phyloP scores from a whole-genome alignment of 768 basidiomycete species.

The Rhizopogon salebrosus region DNA sequence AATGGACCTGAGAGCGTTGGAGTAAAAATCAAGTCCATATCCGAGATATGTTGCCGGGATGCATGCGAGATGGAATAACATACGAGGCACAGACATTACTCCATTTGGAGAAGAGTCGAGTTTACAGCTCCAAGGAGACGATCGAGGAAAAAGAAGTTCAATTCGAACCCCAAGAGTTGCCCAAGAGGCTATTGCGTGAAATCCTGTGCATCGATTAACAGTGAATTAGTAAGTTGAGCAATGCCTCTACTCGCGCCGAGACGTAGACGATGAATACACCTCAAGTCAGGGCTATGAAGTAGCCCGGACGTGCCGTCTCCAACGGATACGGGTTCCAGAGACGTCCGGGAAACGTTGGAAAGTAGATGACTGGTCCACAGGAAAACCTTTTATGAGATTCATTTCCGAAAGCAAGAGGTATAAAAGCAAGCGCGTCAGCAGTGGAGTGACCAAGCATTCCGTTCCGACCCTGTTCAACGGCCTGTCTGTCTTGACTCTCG shows the following conservation, averaged over 20 bases:
- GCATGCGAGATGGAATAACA: constrained; percentile 20
- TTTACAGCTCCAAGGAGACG: constrained; percentile 8
- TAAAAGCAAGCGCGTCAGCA: not conserved
- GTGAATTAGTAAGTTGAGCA: constrained; percentile 27
- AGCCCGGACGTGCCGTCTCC: constrained; percentile 15
- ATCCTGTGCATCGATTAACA: constrained; percentile 12
- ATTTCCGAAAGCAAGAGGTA: constrained; percentile 24
- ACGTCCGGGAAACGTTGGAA: constrained; percentile 19
- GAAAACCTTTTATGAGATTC: constrained; percentile 21
- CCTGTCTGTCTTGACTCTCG: not conserved
- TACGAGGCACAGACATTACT: constrained; percentile 21
- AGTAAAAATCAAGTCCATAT: constrained; percentile 20
- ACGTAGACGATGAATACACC: constrained; percentile 10
- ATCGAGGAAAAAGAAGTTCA: constrained; percentile 11
- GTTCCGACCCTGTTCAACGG: not conserved
- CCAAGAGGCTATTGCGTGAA: constrained; percentile 2
- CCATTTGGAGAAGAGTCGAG: constrained; percentile 9
- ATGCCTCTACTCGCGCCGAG: constrained; percentile 21
- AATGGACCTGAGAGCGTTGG: constrained; percentile 19
- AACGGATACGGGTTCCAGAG: constrained; percentile 29
- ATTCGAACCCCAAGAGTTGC: constrained; percentile 16
- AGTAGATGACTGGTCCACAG: constrained; percentile 19
- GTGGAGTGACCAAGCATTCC: not conserved
- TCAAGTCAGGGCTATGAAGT: constrained; percentile 22
- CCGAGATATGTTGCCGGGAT: constrained; percentile 21